Base-by-base conservation (phyloP, 306 rosid genomes). In the Lotus japonicus region DNA sequence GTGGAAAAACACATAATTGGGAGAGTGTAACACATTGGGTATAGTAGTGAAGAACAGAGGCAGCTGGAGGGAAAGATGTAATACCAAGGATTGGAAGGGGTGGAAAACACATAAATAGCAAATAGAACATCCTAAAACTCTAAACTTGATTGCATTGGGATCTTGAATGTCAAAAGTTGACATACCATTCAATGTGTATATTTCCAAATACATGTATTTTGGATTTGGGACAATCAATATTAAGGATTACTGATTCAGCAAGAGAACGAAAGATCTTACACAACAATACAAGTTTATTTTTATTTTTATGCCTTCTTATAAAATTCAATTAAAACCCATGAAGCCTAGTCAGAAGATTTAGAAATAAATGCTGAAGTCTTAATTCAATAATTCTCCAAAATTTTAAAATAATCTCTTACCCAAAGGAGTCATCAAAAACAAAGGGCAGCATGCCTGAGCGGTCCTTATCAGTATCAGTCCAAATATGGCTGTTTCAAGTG, bases 381-480 rank as follows among this genome's bases (percentile, higher is more conserved):
- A 21, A 73, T 49, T 36, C 42, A 31, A 23, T 58, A 19, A 69
- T 43, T 54, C 18, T 33, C 58, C 23, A 50, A 5, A 48, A 50
- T 39, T 77, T 19, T 41, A 28, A 71, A 41, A 67, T 13, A 55
- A 52, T 56, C 53, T 60, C 83, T 83, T 70, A 92, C 98, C 98
- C 89, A 65, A 92, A 92, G 23, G 96, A 90, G 79, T 90, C 90
- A 64, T 83, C 90, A 74, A 92, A 92, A 77, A 92, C 98, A 83
- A 92, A 92, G 52, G 96, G 98, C 68, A 92, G 94, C 98, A 90
- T 92, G 71, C 98, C 98, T 63, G 90, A 64, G 46, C 97, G 97
- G 56, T 94, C 58, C 35, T 84, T 90, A 62, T 90, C 98, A 44
- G 95, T 90, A 76, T 94, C 98, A 9, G 91, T 94, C 97, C 98